Base-by-base conservation (phyloP, 1,284 basidiomycete genomes). In the Cerioporus squamosus region DNA sequence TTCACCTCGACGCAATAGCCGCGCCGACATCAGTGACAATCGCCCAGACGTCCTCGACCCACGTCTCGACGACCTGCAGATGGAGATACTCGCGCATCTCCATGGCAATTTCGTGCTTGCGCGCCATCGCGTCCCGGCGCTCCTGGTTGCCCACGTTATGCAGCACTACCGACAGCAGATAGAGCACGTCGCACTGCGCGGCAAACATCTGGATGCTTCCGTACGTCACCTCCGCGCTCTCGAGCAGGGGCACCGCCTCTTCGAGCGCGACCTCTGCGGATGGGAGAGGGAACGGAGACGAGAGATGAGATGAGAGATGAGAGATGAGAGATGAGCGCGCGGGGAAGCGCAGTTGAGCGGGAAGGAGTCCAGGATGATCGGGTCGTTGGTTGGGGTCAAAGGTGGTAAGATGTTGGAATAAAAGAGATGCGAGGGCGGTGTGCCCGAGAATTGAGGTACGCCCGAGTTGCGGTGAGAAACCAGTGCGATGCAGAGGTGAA, bases 121-220 rank as follows among this genome's bases (percentile, higher is more conserved):
- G 70, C 2, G 85, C 81, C 1, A 77, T 79, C 5, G 75, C 78
- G 57, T 91, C 82, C 36, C 90, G 77, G 62, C 89, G 83, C 22
- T 64, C 63, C 24, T 69, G 68, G 76, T 82, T 78, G 3, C 79
- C 83, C 39, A 91, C 74, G 62, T 88, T 91, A 71, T 93, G 83
- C 68, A 87, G 88, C 24, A 90, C 77, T 33, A 90, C 80, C 12
- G 88, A 84, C 43, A 87, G 70, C 51, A 89, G 71, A 74, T 88
- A 91, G 60, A 88, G 86, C 23, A 89, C 87, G 66, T 91, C 87
- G 64, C 81, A 79, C 33, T 82, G 71, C 6, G 87, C 81, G 45
- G 78, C 72, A 60, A 81, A 76, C 69, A 91, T 84, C 62, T 87
- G 78, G 39, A 93, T 71, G 7, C 67, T 69, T 39, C 67, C 64